Evolutionary conservation across 306 rosid species (phyloP).

Genomic region (Chamaecrista fasciculata): DNA sequence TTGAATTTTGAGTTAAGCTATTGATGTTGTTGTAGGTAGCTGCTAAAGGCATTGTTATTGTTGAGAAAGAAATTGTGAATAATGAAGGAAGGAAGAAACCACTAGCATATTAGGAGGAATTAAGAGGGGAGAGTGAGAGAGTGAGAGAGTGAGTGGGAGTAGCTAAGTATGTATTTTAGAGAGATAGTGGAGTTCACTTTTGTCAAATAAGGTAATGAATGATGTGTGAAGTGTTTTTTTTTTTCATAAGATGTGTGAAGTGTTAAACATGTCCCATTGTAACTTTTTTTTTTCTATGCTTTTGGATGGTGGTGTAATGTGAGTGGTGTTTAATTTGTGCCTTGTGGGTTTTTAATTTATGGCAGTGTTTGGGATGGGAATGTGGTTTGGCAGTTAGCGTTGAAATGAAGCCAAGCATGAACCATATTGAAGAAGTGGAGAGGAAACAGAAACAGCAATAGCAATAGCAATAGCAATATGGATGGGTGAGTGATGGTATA

Average conservation of each 20-base stretch:
- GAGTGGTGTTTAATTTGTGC: not conserved
- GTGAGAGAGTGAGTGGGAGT: not conserved
- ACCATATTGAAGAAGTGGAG: no score
- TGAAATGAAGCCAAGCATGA: slow-evolving; percentile 67
- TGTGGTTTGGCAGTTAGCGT: slow-evolving; percentile 81
- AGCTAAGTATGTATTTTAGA: no score
- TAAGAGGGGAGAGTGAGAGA: not conserved
- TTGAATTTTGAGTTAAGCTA: slow-evolving; percentile 28
- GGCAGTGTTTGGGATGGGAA: slow-evolving; percentile 33
- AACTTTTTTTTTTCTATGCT: no score
- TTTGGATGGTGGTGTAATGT: slow-evolving; percentile 9
- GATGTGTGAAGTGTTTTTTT: slow-evolving; percentile 30
- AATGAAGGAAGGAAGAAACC: slow-evolving; percentile 32
- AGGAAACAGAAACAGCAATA: no score
- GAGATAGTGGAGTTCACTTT: slow-evolving; percentile 31
- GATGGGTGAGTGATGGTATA: no score
- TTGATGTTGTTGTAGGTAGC: no score
- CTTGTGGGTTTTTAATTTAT: slow-evolving; percentile 38
- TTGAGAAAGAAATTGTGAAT: slow-evolving; percentile 17
- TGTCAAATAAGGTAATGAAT: slow-evolving; percentile 64
- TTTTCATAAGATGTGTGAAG: no score
- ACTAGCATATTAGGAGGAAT: slow-evolving; percentile 64
- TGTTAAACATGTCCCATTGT: no score
- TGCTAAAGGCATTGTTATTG: slow-evolving; percentile 83
- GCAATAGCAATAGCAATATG: not conserved